Evolutionary conservation across 2,329 filamentous ascomycete species (phyloP).

Genomic region (Tolypocladium tundrense): DNA sequence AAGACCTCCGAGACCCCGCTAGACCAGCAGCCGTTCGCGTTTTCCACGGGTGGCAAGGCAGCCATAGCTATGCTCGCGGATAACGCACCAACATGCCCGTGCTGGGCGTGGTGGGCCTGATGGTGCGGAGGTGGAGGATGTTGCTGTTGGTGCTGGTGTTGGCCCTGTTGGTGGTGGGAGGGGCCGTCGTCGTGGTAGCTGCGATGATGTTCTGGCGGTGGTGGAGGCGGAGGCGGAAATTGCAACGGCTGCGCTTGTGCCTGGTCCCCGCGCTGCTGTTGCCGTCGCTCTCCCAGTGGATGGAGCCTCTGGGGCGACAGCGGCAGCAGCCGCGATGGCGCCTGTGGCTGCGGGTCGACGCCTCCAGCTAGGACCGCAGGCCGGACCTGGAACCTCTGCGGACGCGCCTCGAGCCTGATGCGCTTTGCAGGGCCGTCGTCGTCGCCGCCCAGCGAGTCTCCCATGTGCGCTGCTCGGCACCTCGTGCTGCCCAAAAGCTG

Average conservation of each 20-base stretch:
- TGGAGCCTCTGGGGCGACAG: neutral
- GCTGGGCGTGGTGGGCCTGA: neutral
- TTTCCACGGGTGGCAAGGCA: neutral
- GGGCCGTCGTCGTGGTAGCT: neutral
- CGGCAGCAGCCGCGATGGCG: neutral
- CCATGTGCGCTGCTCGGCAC: constrained; percentile 6
- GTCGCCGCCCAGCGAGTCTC: constrained; percentile 4
- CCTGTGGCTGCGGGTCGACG: neutral
- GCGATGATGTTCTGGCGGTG: neutral
- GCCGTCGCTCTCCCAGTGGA: neutral
- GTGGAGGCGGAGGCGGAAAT: neutral
- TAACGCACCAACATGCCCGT: neutral
- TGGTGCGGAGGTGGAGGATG: neutral
- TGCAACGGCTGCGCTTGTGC: neutral
- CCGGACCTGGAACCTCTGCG: neutral
- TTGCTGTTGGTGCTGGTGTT: neutral
- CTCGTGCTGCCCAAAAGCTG: neutral
- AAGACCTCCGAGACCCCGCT: neutral
- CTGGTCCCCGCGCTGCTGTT: neutral
- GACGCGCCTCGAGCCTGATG: constrained; percentile 8
- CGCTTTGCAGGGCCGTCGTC: constrained; percentile 12
- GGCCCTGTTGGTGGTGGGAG: neutral
- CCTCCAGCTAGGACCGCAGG: neutral
- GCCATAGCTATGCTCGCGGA: neutral
- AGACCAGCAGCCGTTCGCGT: neutral